Evolutionary conservation across 2,329 filamentous ascomycete species (phyloP).

Genomic region (Canariomyces notabilis): DNA sequence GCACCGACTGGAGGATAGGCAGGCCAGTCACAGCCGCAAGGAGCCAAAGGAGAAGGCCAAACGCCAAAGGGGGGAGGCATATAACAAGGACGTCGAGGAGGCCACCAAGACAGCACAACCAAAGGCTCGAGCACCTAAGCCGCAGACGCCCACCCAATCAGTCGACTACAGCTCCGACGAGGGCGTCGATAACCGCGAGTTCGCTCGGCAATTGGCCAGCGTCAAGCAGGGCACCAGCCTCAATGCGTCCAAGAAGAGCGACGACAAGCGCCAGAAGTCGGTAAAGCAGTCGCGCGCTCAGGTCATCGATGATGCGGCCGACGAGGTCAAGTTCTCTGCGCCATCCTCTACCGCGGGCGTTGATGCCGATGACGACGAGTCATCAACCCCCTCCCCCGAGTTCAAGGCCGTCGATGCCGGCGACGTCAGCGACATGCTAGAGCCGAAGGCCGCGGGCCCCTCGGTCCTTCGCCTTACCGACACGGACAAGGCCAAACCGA

Average conservation of each 20-base stretch:
- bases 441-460: constrained; percentile 57
- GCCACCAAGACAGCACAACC: constrained; percentile 30
- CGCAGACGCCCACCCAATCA: constrained; percentile 30
- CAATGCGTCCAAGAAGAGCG: constrained; percentile 43
- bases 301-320: constrained; percentile 41
- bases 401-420: constrained; percentile 52
- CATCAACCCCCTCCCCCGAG: constrained; percentile 62
- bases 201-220: constrained; percentile 67
- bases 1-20: constrained; percentile 30
- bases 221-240: constrained; percentile 65
- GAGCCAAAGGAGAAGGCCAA: constrained; percentile 37
- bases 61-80: constrained; percentile 30
- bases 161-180: constrained; percentile 48
- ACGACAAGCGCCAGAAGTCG: constrained; percentile 62
- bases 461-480: constrained; percentile 75
- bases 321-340: constrained; percentile 48
- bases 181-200: constrained; percentile 65
- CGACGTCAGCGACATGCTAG: constrained; percentile 89
- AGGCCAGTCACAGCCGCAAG: constrained; percentile 31
- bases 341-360: constrained; percentile 66
- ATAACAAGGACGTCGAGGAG: constrained; percentile 34
- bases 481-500: constrained; percentile 44
- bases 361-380: constrained; percentile 78
- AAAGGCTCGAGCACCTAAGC: constrained; percentile 32
- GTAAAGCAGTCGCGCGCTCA: constrained; percentile 64